A percentile compares a stretch with the other conserved stretches of the same genome.
Evolutionary conservation across 352 stramenopile genomes (phyloP).

Genomic region (Blastocystis sp.): DNA sequence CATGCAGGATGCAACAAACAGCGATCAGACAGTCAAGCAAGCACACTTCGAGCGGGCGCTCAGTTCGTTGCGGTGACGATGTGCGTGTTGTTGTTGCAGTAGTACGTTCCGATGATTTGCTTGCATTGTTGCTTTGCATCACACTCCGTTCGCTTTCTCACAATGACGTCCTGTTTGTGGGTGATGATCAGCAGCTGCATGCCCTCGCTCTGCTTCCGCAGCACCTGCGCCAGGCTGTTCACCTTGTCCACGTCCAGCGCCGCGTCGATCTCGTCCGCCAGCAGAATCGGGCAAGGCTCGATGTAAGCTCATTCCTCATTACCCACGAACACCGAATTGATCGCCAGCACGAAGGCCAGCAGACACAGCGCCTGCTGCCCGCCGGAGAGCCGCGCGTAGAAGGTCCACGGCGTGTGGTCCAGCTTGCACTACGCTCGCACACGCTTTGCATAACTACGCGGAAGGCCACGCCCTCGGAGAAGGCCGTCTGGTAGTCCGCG

Average conservation of each 20-base stretch:
- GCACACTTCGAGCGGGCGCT: neutral
- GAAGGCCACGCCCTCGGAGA: conserved; percentile 29
- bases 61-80: conserved; percentile 41
- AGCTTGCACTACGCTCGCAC: conserved; percentile 49
- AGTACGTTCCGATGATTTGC: conserved; percentile 61
- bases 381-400: conserved; percentile 50
- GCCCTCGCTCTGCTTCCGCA: neutral
- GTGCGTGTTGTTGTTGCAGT: conserved; percentile 59
- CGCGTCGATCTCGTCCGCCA: conserved; percentile 61
- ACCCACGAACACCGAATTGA: conserved; percentile 47
- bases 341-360: conserved; percentile 50
- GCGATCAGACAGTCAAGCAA: neutral
- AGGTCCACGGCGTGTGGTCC: conserved; percentile 47
- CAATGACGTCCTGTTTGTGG: conserved; percentile 62
- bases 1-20: conserved; percentile 49
- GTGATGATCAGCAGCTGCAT: conserved; percentile 65
- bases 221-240: neutral
- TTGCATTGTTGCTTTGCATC: conserved; percentile 37
- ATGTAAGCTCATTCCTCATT: neutral
- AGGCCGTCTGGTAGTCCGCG: conserved; percentile 26
- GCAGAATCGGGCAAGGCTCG: conserved; percentile 46
- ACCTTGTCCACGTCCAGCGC: conserved; percentile 61
- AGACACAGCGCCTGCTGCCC: conserved; percentile 61
- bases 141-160: neutral
- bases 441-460: neutral